phyloP scores from a whole-genome alignment of 1,284 basidiomycete species.

The Malassezia pachydermatis region DNA sequence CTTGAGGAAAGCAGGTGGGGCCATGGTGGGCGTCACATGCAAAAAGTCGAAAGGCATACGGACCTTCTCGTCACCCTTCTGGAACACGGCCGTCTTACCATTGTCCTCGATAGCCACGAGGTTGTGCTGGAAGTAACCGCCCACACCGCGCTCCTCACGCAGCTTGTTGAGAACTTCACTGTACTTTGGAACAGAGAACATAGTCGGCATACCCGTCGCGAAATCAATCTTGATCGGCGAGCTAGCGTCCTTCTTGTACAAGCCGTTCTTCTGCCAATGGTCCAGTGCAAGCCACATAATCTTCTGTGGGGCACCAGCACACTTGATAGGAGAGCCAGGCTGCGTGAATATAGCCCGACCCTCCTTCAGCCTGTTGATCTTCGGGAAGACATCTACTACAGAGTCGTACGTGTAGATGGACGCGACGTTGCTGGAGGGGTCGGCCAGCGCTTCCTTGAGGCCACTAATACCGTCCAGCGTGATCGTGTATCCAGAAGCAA shows the following conservation, averaged over 20 bases:
- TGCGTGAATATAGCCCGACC: conserved; percentile 92
- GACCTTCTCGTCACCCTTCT: conserved; percentile 45
- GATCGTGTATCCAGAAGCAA: conserved; percentile 76
- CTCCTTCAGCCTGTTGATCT: conserved; percentile 57
- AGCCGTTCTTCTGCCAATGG: conserved; percentile 32
- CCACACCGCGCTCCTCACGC: conserved; percentile 68
- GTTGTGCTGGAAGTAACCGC: conserved; percentile 71
- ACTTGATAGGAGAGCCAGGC: conserved; percentile 86
- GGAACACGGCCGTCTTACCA: conserved; percentile 70
- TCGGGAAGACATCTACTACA: conserved; percentile 33
- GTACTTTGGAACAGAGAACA: conserved; percentile 80
- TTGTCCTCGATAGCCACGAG: conserved; percentile 58
- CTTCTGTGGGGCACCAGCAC: conserved; percentile 64
- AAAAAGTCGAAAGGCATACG: conserved; percentile 70
- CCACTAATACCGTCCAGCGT: conserved; percentile 66
- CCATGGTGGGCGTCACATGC: conserved; percentile 85
- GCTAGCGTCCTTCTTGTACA: conserved; percentile 43
- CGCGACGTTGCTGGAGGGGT: conserved; percentile 70
- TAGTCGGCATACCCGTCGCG: conserved; percentile 74
- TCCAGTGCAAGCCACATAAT: conserved; percentile 45
- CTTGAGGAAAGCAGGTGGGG: conserved; percentile 73
- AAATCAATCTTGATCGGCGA: conserved; percentile 61
- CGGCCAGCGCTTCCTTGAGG: conserved; percentile 64
- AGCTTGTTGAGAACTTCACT: conserved; percentile 71
- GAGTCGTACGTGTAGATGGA: conserved; percentile 65